Evolutionary conservation across 768 basidiomycete species (phyloP).

Genomic region (Cystofilobasidium ferigula): DNA sequence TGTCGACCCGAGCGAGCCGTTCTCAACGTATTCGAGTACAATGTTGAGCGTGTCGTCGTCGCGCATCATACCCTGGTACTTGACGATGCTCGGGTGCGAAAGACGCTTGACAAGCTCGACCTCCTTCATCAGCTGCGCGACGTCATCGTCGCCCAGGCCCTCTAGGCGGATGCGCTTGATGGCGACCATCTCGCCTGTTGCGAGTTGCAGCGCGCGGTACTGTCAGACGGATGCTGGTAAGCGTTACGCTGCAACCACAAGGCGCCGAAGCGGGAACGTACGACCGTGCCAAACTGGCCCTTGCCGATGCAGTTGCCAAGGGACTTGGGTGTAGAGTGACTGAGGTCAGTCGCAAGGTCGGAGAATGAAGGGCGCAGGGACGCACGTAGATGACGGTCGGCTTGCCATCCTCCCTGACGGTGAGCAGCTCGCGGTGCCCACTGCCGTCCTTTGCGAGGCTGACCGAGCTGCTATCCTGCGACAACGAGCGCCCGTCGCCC

Average conservation of each 20-base stretch:
- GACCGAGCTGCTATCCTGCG: neutral
- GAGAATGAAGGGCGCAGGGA: neutral
- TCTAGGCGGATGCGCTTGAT: conserved; percentile 88
- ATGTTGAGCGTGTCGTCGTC: conserved; percentile 83
- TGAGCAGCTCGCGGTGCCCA: conserved; percentile 7
- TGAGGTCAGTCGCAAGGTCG: too few species aligned
- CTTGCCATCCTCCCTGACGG: conserved; percentile 20
- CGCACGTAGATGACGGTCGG: conserved; percentile 22
- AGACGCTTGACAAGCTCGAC: conserved; percentile 84
- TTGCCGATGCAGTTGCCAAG: conserved; percentile 93
- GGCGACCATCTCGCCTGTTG: conserved; percentile 96
- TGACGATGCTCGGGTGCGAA: conserved; percentile 89
- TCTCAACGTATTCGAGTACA: conserved; percentile 90
- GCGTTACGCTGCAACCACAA: neutral
- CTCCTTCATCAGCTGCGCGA: conserved; percentile 82
- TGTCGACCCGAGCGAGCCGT: conserved; percentile 85
- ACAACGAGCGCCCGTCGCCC: neutral
- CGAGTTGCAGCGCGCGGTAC: conserved; percentile 84
- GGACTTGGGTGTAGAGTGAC: conserved; percentile 50
- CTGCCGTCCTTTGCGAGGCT: conserved; percentile 6
- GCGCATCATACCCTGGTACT: conserved; percentile 90
- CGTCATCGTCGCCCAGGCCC: conserved; percentile 80
- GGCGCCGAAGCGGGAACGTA: neutral
- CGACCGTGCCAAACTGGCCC: conserved; percentile 88
- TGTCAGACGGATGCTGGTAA: neutral